A percentile compares a stretch with the other conserved stretches of the same genome.
Conservation (phyloP, 2,329 filamentous ascomycete genomes). For the Coleophoma crateriformis region DNA sequence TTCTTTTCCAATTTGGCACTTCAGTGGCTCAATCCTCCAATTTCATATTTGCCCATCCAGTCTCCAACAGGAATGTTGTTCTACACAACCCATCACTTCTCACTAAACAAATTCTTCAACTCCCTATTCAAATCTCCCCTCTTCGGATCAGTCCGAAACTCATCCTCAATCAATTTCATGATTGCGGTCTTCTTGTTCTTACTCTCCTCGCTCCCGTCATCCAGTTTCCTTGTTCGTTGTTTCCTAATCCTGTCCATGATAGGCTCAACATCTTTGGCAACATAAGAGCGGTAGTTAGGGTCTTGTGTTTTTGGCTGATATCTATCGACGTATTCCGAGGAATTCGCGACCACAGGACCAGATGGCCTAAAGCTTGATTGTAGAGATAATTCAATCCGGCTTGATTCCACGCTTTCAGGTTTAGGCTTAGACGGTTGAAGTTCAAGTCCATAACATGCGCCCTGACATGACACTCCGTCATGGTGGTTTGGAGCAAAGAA, state of each 20-base stretch:
- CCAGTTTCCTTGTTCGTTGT: conserved; percentile 4
- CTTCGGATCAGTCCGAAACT: conserved; percentile 2
- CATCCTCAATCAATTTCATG: background rate
- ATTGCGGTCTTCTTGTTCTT: background rate
- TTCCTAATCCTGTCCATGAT: conserved; percentile 18
- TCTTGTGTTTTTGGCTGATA: conserved; percentile 9
- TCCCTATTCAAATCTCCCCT: conserved; percentile 16
- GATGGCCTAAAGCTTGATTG: background rate
- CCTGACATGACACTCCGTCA: background rate
- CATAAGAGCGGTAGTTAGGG: conserved; percentile 5
- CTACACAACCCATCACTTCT: conserved; percentile 2
- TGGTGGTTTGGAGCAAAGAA: background rate
- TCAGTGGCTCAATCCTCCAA: background rate
- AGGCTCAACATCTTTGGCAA: conserved; percentile 11
- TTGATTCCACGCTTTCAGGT: background rate
- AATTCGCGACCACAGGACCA: background rate
- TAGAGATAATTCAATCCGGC: background rate
- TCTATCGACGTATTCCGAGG: conserved; percentile 11
- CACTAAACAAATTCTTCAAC: conserved; percentile 14
- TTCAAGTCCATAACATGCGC: background rate
- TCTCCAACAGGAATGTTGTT: background rate
- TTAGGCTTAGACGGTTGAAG: background rate
- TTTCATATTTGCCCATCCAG: background rate
- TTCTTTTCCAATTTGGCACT: background rate
- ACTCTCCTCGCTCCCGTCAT: background rate